Evolutionary conservation across 169 alveolate genomes (phyloP).

Genomic region (Cryptosporidium ryanae): DNA sequence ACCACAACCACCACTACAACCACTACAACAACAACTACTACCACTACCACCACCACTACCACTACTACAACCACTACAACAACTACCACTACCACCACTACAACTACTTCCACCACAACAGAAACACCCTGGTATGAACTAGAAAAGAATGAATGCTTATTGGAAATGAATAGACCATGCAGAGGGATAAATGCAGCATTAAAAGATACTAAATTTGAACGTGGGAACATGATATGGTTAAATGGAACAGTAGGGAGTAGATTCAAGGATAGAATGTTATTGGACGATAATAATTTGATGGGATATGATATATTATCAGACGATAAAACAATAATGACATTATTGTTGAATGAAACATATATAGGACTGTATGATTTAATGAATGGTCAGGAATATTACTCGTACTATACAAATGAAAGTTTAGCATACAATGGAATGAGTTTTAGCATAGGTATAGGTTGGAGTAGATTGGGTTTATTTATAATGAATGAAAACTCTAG

Average conservation of each 20-base stretch:
- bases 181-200: constrained; percentile 12
- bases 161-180: constrained; percentile 1
- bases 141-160: constrained; percentile 3
- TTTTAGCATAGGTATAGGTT: constrained; percentile 27
- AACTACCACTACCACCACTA: background rate
- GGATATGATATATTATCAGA: constrained; percentile 27
- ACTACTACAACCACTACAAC: constrained; percentile 10
- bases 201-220: background rate
- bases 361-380: constrained; percentile 19
- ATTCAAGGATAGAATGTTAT: constrained; percentile 1
- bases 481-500: constrained; percentile 7
- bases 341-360: constrained; percentile 36
- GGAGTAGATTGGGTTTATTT: constrained; percentile 48
- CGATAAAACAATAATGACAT: constrained; percentile 1
- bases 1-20: constrained; percentile 5
- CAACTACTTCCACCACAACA: constrained; percentile 11
- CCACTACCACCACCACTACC: constrained; percentile 4
- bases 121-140: constrained; percentile 14
- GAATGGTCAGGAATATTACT: constrained; percentile 32
- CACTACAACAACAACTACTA: background rate
- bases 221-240: constrained; percentile 25
- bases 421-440: constrained; percentile 45
- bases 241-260: constrained; percentile 7
- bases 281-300: constrained; percentile 19
- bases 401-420: constrained; percentile 44